A percentile compares a stretch with the other conserved stretches of the same genome.
Evolutionary conservation across 2,329 filamentous ascomycete genomes (phyloP).

Genomic region (Endoconidiophora laricicola): DNA sequence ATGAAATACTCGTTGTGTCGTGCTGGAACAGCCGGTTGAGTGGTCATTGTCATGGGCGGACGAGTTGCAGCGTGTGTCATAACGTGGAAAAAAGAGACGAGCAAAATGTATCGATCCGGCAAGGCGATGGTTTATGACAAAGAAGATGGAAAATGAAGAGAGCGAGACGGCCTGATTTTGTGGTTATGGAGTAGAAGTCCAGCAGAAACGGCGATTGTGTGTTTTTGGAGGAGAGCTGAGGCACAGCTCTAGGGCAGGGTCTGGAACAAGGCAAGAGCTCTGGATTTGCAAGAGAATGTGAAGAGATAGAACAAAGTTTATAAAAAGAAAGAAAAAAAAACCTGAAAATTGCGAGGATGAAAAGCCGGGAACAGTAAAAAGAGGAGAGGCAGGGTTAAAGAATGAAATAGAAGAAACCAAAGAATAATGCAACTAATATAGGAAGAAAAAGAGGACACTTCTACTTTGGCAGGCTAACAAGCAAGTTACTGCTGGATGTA

Average conservation of each 20-base stretch:
- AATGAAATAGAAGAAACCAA: not conserved
- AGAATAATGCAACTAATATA: not conserved
- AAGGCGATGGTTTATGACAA: not conserved
- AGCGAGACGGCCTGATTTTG: not conserved
- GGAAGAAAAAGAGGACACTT: not conserved
- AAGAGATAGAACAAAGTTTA: not conserved
- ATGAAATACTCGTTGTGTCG: slow-evolving; percentile 12
- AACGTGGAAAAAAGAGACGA: not conserved
- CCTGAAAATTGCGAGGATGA: not conserved
- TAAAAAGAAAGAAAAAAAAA: not conserved
- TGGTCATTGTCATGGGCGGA: slow-evolving; percentile 4
- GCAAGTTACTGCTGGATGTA: too few relatives aligned
- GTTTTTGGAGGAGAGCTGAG: not conserved
- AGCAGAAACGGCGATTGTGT: not conserved
- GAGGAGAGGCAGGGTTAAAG: not conserved
- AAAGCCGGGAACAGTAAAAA: not conserved
- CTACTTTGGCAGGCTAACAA: not conserved
- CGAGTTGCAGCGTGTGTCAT: slow-evolving; percentile 9
- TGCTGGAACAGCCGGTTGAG: slow-evolving; percentile 3
- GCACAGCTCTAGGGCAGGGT: too few relatives aligned
- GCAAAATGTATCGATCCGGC: not conserved
- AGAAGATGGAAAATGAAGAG: not conserved
- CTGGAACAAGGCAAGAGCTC: too few relatives aligned
- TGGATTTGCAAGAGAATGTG: not conserved
- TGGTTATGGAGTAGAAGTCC: not conserved